A percentile compares a stretch with the other conserved stretches of the same genome.
phyloP scores from a whole-genome alignment of 352 stramenopile genomes.

The Phytophthora pistaciae region DNA sequence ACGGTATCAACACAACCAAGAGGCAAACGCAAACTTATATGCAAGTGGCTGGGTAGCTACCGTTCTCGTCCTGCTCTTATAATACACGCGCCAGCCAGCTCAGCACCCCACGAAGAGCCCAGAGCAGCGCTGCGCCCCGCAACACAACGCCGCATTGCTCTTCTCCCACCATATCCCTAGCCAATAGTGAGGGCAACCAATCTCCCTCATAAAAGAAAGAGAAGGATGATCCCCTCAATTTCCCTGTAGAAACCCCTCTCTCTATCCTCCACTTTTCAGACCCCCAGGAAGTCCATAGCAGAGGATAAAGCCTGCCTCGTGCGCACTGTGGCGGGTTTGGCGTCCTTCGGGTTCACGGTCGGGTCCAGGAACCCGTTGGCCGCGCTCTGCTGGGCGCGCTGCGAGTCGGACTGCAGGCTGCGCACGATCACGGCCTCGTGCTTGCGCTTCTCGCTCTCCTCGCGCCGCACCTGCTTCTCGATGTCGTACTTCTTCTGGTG shows the following conservation, averaged over 20 bases:
- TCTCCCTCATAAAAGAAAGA: not conserved
- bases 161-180: not conserved
- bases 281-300: conserved; percentile 89
- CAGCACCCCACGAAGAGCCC: not conserved
- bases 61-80: conserved; percentile 31
- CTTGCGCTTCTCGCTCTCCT: conserved; percentile 89
- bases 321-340: conserved; percentile 78
- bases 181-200: conserved; percentile 21
- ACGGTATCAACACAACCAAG: conserved; percentile 10
- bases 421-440: conserved; percentile 87
- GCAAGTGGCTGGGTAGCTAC: conserved; percentile 36
- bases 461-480: conserved; percentile 80
- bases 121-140: conserved; percentile 5
- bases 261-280: conserved; percentile 45
- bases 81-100: conserved; percentile 36
- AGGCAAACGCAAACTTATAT: conserved; percentile 34
- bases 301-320: conserved; percentile 82
- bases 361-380: conserved; percentile 60
- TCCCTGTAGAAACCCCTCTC: not conserved
- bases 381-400: conserved; percentile 46
- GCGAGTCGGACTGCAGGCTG: conserved; percentile 81
- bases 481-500: conserved; percentile 93
- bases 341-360: conserved; percentile 85
- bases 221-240: not conserved
- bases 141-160: conserved; percentile 8